Percentiles rank a stretch among this genome's conserved stretches.
phyloP scores from a whole-genome alignment of 148 eudicot genomes.

The Tetragonia tetragonoides region DNA sequence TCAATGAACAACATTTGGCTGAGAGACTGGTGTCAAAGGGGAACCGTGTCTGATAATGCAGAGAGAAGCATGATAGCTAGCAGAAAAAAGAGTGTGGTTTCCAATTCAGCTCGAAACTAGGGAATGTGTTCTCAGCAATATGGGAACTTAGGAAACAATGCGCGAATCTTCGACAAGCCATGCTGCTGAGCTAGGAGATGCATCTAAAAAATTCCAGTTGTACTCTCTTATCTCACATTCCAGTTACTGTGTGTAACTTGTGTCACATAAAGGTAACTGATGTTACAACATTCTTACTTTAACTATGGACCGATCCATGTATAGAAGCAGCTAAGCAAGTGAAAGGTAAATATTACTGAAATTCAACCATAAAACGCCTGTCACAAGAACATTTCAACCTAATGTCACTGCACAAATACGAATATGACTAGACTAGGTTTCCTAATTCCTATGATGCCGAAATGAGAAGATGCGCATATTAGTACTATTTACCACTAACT shows the following conservation, averaged over 20 bases:
- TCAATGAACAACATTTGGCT: slow-evolving; percentile 80
- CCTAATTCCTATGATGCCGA: background rate
- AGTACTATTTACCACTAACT: background rate
- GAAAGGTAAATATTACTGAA: no score
- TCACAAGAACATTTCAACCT: background rate
- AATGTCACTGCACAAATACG: background rate
- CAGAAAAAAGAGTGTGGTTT: slow-evolving; percentile 82
- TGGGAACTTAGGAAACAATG: slow-evolving; percentile 83
- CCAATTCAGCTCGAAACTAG: slow-evolving; percentile 81
- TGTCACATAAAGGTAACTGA: background rate
- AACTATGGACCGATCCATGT: no score
- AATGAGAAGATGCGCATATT: background rate
- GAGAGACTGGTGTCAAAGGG: slow-evolving; percentile 71
- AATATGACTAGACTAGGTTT: background rate
- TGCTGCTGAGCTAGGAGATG: slow-evolving; percentile 61
- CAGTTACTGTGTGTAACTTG: background rate
- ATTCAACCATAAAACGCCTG: no score
- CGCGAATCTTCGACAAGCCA: slow-evolving; percentile 62
- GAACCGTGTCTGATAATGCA: slow-evolving; percentile 76
- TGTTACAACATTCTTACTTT: no score
- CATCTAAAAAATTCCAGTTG: slow-evolving; percentile 25
- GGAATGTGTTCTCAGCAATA: slow-evolving; percentile 78
- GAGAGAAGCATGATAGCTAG: slow-evolving; percentile 74
- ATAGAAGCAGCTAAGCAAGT: no score
- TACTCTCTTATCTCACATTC: background rate